A percentile compares a stretch with the other conserved stretches of the same genome.
Conservation (phyloP, 192 early-diverging fungal species). For the Glomus cerebriforme region DNA sequence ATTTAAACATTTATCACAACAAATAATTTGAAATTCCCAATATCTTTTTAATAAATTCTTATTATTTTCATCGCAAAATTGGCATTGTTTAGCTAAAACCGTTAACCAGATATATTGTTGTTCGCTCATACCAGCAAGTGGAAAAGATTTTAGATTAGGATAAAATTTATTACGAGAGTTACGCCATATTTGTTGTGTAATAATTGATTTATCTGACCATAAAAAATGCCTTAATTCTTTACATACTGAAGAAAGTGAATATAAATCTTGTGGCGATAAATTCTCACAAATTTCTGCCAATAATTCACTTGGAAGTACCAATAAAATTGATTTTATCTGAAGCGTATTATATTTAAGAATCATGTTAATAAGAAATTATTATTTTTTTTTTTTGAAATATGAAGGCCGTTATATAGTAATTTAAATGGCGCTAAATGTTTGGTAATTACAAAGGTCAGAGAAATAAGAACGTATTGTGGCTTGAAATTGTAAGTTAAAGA, state of each 20-base stretch:
- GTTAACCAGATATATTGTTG: constrained; percentile 3
- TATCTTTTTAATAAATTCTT: neutral
- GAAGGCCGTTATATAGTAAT: no score
- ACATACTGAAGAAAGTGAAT: constrained; percentile 4
- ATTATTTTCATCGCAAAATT: constrained; percentile 14
- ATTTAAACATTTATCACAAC: constrained; percentile 7
- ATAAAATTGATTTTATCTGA: neutral
- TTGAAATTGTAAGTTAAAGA: no score
- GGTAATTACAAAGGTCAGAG: no score
- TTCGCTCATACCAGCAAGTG: constrained; percentile 17
- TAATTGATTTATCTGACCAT: neutral
- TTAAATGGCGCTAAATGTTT: no score
- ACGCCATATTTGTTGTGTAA: constrained; percentile 21
- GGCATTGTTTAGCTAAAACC: constrained; percentile 1
- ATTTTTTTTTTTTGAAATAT: no score
- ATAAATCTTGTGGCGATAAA: constrained; percentile 6
- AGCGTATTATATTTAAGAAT: neutral
- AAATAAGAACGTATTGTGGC: no score
- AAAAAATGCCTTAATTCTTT: constrained; percentile 9
- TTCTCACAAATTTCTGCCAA: constrained; percentile 25
- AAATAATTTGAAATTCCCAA: constrained; percentile 28
- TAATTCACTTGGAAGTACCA: constrained; percentile 21
- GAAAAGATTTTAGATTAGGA: neutral
- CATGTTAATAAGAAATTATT: neutral
- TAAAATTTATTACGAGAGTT: constrained; percentile 20